phyloP scores from a whole-genome alignment of 805 yeast genomes.

The Suhomyces sp. region DNA sequence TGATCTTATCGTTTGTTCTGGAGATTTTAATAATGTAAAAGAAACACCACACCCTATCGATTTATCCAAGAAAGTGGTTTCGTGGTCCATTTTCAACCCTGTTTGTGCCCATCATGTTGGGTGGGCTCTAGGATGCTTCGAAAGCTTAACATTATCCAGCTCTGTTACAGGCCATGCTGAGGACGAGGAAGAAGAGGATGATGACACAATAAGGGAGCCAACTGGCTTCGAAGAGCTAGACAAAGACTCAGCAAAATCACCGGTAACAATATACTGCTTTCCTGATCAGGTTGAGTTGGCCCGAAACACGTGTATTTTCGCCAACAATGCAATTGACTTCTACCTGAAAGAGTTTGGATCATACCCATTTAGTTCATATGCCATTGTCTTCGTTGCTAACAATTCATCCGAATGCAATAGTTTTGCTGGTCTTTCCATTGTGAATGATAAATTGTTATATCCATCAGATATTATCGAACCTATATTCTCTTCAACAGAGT shows the following conservation, averaged over 20 bases:
- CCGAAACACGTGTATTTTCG: slow-evolving; percentile 70
- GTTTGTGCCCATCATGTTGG: slow-evolving; percentile 94
- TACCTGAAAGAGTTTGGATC: slow-evolving; percentile 89
- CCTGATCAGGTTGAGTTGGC: slow-evolving; percentile 59
- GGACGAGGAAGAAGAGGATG: slow-evolving; percentile 28
- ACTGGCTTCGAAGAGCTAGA: slow-evolving; percentile 25
- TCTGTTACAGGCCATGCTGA: slow-evolving; percentile 30
- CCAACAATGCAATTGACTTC: slow-evolving; percentile 77
- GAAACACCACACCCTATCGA: slow-evolving; percentile 78
- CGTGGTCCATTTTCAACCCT: slow-evolving; percentile 76
- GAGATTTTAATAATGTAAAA: slow-evolving; percentile 63
- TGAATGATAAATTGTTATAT: slow-evolving; percentile 63
- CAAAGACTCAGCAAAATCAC: slow-evolving; percentile 28
- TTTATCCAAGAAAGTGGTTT: slow-evolving; percentile 67
- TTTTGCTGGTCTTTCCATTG: slow-evolving; percentile 72
- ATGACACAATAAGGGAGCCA: slow-evolving; percentile 5
- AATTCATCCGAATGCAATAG: slow-evolving; percentile 48
- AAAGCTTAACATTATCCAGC: slow-evolving; percentile 53
- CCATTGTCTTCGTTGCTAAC: slow-evolving; percentile 70
- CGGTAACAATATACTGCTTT: slow-evolving; percentile 58
- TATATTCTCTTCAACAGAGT: slow-evolving; percentile 65
- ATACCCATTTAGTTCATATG: slow-evolving; percentile 82
- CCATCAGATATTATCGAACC: slow-evolving; percentile 79
- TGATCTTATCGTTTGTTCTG: slow-evolving; percentile 66
- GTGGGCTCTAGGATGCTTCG: slow-evolving; percentile 90